phyloP scores from a whole-genome alignment of 129 eudicot species.

The Flaveria trinervia region DNA sequence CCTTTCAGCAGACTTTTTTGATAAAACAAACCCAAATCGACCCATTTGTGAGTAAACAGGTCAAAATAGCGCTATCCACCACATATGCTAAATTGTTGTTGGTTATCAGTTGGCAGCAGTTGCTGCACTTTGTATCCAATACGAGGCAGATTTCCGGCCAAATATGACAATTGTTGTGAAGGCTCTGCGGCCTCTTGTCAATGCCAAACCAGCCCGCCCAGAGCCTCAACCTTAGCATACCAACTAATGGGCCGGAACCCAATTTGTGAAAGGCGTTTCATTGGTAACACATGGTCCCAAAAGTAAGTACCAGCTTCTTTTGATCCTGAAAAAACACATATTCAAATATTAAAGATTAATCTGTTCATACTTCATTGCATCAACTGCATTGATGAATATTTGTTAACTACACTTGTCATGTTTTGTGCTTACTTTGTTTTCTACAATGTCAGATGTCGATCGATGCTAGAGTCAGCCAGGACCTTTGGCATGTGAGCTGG shows the following conservation, averaged over 20 bases:
- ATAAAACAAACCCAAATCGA: not conserved
- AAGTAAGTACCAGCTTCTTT: constrained; percentile 13
- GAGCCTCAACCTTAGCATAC: constrained; percentile 50
- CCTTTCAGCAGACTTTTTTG: not conserved
- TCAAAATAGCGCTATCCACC: not conserved
- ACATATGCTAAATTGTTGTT: not conserved
- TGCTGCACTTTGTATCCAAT: constrained; percentile 86
- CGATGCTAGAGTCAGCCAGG: constrained; percentile 13
- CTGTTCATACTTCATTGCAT: not conserved
- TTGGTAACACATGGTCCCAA: constrained; percentile 20
- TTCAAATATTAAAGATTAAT: not conserved
- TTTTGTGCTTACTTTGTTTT: not conserved
- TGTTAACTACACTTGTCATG: not conserved
- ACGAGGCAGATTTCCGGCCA: constrained; percentile 88
- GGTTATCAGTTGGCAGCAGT: constrained; percentile 81
- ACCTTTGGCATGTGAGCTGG: constrained; percentile 16
- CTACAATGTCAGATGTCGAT: not conserved
- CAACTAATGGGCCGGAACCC: constrained; percentile 6
- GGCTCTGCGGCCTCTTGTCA: constrained; percentile 85
- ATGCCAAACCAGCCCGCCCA: constrained; percentile 60
- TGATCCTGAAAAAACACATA: not conserved
- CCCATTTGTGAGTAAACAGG: not conserved
- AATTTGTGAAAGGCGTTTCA: not conserved
- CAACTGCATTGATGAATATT: not conserved
- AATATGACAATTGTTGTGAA: constrained; percentile 90